phyloP scores from a whole-genome alignment of 331 rosid species.

The Malus hybrid region DNA sequence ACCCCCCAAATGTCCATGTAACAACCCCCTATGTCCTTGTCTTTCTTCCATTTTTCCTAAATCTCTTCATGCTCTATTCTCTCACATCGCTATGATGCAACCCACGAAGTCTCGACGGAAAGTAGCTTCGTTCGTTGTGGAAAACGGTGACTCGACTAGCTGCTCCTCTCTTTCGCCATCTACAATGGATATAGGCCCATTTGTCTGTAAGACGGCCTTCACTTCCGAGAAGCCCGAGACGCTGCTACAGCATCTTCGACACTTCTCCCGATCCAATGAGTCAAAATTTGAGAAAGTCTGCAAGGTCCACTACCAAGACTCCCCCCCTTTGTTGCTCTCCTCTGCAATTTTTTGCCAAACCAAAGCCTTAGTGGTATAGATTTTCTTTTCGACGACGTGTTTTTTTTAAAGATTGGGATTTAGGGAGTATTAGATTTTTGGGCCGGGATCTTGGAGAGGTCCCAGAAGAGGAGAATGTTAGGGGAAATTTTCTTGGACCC shows the following conservation, averaged over 20 bases:
- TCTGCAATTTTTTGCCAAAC: not conserved
- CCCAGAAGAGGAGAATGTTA: no score
- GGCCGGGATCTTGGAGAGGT: no score
- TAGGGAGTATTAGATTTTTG: no score
- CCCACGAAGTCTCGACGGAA: conserved; percentile 74
- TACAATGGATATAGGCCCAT: conserved; percentile 87
- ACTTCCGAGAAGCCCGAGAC: conserved; percentile 7
- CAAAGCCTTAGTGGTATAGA: no score
- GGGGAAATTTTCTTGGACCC: no score
- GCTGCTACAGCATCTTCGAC: conserved; percentile 76
- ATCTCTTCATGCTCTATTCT: conserved; percentile 33
- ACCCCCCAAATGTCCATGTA: conserved; percentile 23
- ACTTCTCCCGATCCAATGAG: conserved; percentile 81
- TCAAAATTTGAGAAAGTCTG: conserved; percentile 95
- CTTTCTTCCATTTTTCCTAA: conserved; percentile 17
- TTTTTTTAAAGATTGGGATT: no score
- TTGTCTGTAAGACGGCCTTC: conserved; percentile 67
- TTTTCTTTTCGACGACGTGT: no score
- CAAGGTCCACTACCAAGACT: conserved; percentile 96
- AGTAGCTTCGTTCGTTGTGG: conserved; percentile 36
- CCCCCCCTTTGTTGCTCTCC: conserved; percentile 84
- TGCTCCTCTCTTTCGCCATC: conserved; percentile 76
- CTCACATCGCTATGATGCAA: conserved; percentile 31
- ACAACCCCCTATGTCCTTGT: not conserved
- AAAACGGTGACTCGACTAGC: conserved; percentile 72